Evolutionary conservation across 352 stramenopile species (phyloP).

Genomic region (Phytopythium kandeliae): DNA sequence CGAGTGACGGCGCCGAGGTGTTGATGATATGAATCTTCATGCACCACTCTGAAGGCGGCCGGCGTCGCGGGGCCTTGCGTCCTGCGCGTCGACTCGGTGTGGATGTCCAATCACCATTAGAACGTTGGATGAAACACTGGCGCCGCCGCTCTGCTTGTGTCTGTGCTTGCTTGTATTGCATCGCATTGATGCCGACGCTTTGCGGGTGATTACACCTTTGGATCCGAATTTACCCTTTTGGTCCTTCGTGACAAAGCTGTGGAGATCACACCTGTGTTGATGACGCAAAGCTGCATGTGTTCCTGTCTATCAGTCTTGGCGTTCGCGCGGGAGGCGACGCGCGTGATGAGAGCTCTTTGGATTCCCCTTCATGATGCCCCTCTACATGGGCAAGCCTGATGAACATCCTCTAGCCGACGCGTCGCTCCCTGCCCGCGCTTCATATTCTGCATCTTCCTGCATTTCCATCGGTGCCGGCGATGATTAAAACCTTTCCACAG

Average conservation of each 20-base stretch:
- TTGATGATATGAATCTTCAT: conserved; percentile 87
- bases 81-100: conserved; percentile 21
- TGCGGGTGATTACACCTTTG: conserved; percentile 50
- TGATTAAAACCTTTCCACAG: conserved; percentile 84
- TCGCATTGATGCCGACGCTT: no score
- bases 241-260: conserved; percentile 71
- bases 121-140: conserved; percentile 55
- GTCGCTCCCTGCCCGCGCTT: conserved; percentile 21
- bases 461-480: conserved; percentile 23
- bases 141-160: conserved; percentile 8
- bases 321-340: conserved; percentile 16
- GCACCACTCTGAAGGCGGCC: conserved; percentile 73
- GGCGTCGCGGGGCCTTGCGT: conserved; percentile 16
- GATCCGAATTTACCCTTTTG: conserved; percentile 78
- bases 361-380: conserved; percentile 84
- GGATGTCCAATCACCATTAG: conserved; percentile 62
- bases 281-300: conserved; percentile 48
- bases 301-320: conserved; percentile 10
- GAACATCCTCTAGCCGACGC: conserved; percentile 55
- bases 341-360: conserved; percentile 75
- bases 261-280: conserved; percentile 88
- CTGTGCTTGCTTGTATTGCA: no score
- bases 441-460: not conserved
- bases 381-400: conserved; percentile 60
- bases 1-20: no score